Conservation (phyloP, 139 green algal species). For the Bryopsis sp. region DNA sequence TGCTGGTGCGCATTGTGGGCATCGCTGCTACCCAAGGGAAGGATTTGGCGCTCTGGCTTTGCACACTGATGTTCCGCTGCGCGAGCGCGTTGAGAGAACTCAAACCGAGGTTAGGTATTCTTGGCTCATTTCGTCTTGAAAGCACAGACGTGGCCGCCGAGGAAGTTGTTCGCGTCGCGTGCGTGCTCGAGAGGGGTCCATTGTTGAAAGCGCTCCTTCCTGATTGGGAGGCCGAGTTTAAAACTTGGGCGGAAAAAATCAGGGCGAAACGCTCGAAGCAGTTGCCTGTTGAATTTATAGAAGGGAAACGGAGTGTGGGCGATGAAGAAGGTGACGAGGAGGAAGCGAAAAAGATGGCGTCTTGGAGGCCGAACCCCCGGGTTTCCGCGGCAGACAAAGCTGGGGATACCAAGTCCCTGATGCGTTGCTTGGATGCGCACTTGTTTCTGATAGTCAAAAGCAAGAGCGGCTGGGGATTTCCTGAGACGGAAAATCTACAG, state of each 20-base stretch:
- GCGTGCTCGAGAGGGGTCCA: neutral
- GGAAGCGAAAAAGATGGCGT: neutral
- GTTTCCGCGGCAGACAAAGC: neutral
- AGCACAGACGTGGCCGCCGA: neutral
- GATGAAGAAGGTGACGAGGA: neutral
- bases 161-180: neutral
- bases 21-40: no score
- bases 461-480: neutral
- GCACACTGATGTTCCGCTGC: no score
- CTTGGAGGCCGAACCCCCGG: neutral
- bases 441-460: slow-evolving; percentile 5
- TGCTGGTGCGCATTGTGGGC: no score
- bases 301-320: neutral
- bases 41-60: no score
- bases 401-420: slow-evolving; percentile 9
- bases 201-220: neutral
- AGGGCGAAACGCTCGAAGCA: neutral
- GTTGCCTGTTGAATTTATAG: neutral
- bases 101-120: no score
- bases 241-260: neutral
- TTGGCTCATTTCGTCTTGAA: no score
- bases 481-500: neutral
- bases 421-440: slow-evolving; percentile 7
- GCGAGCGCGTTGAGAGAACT: no score
- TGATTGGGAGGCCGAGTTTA: slow-evolving; percentile 7